A percentile compares a stretch with the other conserved stretches of the same genome.
Evolutionary conservation across 78 protist species (phyloP).

Genomic region (Planoprotostelium fungivorum): DNA sequence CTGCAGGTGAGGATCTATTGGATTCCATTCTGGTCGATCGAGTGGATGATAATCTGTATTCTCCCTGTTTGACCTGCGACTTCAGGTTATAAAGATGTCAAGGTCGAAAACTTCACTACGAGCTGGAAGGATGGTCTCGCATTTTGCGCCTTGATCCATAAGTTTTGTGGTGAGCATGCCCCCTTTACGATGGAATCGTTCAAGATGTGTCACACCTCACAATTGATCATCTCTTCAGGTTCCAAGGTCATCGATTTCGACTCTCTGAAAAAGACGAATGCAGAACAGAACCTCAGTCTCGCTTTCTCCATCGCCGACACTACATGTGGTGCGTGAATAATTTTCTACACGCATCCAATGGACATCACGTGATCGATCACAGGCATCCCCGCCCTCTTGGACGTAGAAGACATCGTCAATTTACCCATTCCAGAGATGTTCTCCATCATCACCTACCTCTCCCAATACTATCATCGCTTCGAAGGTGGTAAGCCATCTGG

Average conservation of each 20-base stretch:
- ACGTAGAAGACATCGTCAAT: slow-evolving; percentile 55
- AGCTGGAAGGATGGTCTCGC: slow-evolving; percentile 71
- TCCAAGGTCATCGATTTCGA: slow-evolving; percentile 43
- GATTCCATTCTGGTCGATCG: too few relatives aligned
- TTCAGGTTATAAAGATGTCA: slow-evolving; percentile 35
- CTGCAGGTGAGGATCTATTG: too few relatives aligned
- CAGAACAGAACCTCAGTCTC: slow-evolving; percentile 16
- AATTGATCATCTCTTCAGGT: background rate
- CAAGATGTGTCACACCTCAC: background rate
- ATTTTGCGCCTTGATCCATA: slow-evolving; percentile 53
- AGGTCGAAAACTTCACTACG: slow-evolving; percentile 28
- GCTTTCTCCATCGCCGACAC: slow-evolving; percentile 64
- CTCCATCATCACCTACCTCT: slow-evolving; percentile 51
- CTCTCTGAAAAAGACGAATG: background rate
- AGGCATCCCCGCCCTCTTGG: slow-evolving; percentile 18
- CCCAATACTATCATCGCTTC: slow-evolving; percentile 27
- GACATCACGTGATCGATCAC: background rate
- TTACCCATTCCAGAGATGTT: slow-evolving; percentile 49
- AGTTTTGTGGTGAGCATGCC: background rate
- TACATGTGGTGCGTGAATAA: slow-evolving; percentile 51
- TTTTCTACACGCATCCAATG: background rate
- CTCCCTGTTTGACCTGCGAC: too few relatives aligned
- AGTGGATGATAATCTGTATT: too few relatives aligned
- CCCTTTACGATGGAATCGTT: background rate
- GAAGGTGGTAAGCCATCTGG: background rate